phyloP scores from a whole-genome alignment of 345 rosid genomes.

The Eucalyptus cladocalyx region DNA sequence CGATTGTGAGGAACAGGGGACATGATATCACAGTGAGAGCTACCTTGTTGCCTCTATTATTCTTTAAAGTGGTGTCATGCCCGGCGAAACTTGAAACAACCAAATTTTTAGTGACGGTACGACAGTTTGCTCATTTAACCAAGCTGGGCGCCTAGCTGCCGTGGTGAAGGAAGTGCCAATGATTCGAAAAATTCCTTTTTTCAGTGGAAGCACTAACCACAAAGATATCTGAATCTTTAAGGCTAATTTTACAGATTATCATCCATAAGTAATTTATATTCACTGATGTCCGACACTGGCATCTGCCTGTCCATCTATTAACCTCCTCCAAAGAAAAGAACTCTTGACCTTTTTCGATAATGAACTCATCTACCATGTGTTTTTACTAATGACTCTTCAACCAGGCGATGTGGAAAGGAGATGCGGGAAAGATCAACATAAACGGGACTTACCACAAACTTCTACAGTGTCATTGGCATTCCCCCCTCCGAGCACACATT shows the following conservation, averaged over 20 bases:
- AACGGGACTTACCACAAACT: slow-evolving; percentile 28
- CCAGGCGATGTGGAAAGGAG: slow-evolving; percentile 55
- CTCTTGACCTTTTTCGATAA: background rate
- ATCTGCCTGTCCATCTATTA: background rate
- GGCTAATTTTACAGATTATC: too few species aligned
- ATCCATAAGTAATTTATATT: background rate
- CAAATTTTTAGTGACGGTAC: background rate
- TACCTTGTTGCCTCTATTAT: too few species aligned
- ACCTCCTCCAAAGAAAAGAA: background rate
- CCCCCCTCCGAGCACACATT: slow-evolving; percentile 54
- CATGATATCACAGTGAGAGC: slow-evolving; percentile 48
- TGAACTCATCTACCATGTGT: background rate
- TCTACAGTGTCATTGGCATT: slow-evolving; percentile 56
- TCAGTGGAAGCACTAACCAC: too few species aligned
- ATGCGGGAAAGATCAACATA: slow-evolving; percentile 48
- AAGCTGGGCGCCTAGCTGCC: background rate
- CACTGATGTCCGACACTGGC: background rate
- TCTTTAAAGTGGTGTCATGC: background rate
- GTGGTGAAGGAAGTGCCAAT: background rate
- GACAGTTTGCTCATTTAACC: background rate
- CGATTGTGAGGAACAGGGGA: slow-evolving; percentile 42
- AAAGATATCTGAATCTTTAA: too few species aligned
- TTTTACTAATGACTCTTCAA: background rate
- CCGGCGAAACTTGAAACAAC: background rate
- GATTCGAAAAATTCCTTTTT: background rate